phyloP scores from a whole-genome alignment of 1,284 basidiomycete genomes.

The Ceratobasidium sp. region DNA sequence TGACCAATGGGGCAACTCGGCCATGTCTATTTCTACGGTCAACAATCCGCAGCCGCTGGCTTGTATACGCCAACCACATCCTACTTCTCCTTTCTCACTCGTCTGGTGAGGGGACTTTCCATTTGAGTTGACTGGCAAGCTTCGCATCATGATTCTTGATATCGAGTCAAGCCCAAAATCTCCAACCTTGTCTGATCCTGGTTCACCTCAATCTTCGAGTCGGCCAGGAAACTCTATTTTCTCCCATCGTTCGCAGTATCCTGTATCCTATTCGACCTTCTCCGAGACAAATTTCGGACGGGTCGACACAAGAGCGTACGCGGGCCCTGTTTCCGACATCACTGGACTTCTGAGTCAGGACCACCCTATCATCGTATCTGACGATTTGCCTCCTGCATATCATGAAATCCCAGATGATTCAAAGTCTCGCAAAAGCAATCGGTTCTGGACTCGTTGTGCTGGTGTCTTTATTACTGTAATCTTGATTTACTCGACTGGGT shows the following conservation, averaged over 20 bases:
- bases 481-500: background rate
- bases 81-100: no score
- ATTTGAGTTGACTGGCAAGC: no score
- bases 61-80: no score
- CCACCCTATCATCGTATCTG: background rate
- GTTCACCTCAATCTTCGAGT: background rate
- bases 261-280: conserved; percentile 26
- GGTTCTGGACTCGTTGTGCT: conserved; percentile 4
- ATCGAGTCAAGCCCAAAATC: conserved; percentile 3
- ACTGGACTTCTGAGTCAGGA: background rate
- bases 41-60: no score
- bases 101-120: no score
- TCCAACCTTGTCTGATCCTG: background rate
- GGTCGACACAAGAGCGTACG: background rate
- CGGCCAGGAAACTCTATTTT: background rate
- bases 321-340: background rate
- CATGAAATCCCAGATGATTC: background rate
- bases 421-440: background rate
- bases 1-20: no score
- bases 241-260: background rate
- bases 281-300: background rate
- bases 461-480: background rate
- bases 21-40: no score
- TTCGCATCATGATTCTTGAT: conserved; percentile 22
- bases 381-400: conserved; percentile 17